These are phyloP conservation scores for Prototheca wickerhamii DNA, from an alignment of 163 green algal genomes.

Conservation along the genomic window DNA sequence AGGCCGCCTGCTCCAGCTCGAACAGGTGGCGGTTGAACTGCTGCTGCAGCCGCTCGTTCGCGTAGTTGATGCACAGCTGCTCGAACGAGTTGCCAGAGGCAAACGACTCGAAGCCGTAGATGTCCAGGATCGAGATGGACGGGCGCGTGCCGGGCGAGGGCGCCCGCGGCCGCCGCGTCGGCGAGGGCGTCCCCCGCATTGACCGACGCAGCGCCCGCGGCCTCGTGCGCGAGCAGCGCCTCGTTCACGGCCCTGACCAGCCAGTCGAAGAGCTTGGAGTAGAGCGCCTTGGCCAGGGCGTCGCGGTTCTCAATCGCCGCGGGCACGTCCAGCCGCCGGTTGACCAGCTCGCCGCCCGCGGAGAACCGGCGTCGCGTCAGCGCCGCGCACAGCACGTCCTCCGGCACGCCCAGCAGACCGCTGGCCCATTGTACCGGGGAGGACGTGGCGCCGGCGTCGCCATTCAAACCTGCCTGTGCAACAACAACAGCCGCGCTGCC, in stretches of 20 bases:
- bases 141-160: too few species aligned
- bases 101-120: slow-evolving; percentile 98
- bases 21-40: slow-evolving; percentile 99
- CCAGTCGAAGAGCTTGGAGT: slow-evolving; percentile 88
- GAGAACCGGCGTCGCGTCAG: slow-evolving; percentile 80
- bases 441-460: slow-evolving; percentile 21
- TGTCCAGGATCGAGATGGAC: slow-evolving; percentile 93
- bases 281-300: slow-evolving; percentile 86
- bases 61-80: slow-evolving; percentile 99
- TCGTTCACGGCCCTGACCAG: slow-evolving; percentile 85
- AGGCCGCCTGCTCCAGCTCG: slow-evolving; percentile 99
- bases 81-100: slow-evolving; percentile 79
- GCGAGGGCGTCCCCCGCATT: too few species aligned
- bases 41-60: slow-evolving; percentile 99
- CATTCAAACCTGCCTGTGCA: slow-evolving; percentile 39
- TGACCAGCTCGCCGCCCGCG: slow-evolving; percentile 78
- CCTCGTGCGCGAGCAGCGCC: slow-evolving; percentile 81
- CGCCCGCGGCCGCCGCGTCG: too few species aligned
- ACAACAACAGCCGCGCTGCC: slow-evolving; percentile 22
- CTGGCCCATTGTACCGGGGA: background rate
- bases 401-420: slow-evolving; percentile 62
- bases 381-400: slow-evolving; percentile 65
- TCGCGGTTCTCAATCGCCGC: slow-evolving; percentile 83
- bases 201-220: too few species aligned
- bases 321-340: slow-evolving; percentile 67